A percentile compares a stretch with the other conserved stretches of the same genome.
phyloP scores from a whole-genome alignment of 2,329 filamentous ascomycete genomes.

The Colletotrichum eremochloae region DNA sequence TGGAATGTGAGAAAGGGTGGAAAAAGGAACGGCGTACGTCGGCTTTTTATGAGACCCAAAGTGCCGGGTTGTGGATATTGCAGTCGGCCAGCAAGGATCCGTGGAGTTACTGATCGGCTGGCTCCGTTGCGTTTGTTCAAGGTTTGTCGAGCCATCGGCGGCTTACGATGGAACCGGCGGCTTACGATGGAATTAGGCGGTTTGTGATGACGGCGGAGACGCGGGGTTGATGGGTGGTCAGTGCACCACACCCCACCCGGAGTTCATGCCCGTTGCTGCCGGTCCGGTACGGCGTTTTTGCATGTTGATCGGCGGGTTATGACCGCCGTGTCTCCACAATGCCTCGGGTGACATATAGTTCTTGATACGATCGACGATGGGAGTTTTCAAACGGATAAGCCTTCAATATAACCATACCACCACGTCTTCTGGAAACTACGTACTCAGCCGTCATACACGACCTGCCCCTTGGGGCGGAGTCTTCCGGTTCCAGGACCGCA shows the following conservation, averaged over 20 bases:
- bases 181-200: conserved; percentile 36
- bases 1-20: conserved; percentile 1
- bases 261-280: conserved; percentile 9
- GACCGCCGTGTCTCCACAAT: background rate
- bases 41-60: conserved; percentile 1
- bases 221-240: conserved; percentile 31
- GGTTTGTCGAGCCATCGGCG: conserved; percentile 6
- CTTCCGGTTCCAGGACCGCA: no score
- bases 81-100: conserved; percentile 18
- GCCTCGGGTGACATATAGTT: no score
- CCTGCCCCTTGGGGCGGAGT: no score
- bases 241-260: conserved; percentile 9
- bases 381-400: no score
- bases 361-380: no score
- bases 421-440: no score
- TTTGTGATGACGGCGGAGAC: conserved; percentile 6
- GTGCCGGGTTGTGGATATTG: conserved; percentile 12
- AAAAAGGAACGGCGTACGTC: background rate
- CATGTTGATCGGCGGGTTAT: background rate
- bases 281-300: conserved; percentile 16
- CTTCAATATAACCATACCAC: no score
- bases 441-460: no score
- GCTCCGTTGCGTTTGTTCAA: conserved; percentile 2
- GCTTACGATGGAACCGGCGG: conserved; percentile 38
- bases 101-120: conserved; percentile 23